These are phyloP conservation scores for Hemileccinum rubropunctum DNA, from an alignment of 768 basidiomycete genomes.

Conservation along the genomic window DNA sequence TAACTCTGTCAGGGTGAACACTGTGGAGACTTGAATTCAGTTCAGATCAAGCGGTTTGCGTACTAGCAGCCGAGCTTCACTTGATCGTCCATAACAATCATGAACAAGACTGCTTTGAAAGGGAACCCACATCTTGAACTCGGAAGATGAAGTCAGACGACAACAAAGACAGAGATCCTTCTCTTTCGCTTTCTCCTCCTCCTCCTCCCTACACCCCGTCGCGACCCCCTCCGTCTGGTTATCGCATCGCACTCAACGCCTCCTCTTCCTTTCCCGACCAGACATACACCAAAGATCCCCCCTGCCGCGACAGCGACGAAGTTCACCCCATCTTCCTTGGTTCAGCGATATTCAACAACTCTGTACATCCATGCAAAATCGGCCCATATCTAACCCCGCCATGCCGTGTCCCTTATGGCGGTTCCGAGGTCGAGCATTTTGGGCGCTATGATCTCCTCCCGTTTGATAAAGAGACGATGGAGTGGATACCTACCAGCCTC, in stretches of 20 bases:
- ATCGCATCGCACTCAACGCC: slow-evolving; percentile 53
- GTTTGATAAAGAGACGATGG: slow-evolving; percentile 65
- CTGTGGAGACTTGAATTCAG: too few relatives aligned
- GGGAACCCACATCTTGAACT: neutral
- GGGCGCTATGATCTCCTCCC: slow-evolving; percentile 78
- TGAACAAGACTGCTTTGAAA: neutral
- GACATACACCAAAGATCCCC: slow-evolving; percentile 45
- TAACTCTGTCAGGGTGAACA: too few relatives aligned
- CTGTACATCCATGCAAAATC: slow-evolving; percentile 85
- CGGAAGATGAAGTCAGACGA: slow-evolving; percentile 10
- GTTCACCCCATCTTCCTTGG: slow-evolving; percentile 61
- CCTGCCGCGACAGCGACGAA: slow-evolving; percentile 57
- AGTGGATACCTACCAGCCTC: slow-evolving; percentile 61
- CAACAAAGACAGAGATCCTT: neutral
- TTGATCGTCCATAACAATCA: neutral
- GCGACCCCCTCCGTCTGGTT: slow-evolving; percentile 58
- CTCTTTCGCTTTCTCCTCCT: neutral
- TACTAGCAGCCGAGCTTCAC: too few relatives aligned
- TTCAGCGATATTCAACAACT: slow-evolving; percentile 61
- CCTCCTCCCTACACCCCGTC: slow-evolving; percentile 21
- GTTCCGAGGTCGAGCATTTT: slow-evolving; percentile 53
- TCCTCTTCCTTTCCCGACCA: slow-evolving; percentile 38
- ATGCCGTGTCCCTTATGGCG: slow-evolving; percentile 62
- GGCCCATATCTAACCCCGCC: slow-evolving; percentile 51
- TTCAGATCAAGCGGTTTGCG: too few relatives aligned